Evolutionary conservation across 306 rosid species (phyloP).

Genomic region (Sicyos edulis): DNA sequence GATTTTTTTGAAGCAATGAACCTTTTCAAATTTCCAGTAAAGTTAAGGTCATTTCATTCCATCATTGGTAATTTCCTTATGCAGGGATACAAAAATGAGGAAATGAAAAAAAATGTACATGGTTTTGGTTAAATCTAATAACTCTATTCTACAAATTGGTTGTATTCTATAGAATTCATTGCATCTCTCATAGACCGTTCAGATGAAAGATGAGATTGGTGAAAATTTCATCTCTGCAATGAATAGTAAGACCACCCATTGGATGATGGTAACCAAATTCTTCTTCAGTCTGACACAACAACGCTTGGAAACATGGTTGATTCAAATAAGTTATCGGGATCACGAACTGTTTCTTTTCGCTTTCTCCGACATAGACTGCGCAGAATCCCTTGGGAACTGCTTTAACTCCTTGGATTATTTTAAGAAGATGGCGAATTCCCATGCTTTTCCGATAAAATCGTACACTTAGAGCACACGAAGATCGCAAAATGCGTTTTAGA

Average conservation of each 20-base stretch:
- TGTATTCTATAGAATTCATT: not conserved
- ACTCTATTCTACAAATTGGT: not conserved
- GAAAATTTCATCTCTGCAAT: slow-evolving; percentile 31
- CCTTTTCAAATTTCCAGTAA: not conserved
- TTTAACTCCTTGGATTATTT: not conserved
- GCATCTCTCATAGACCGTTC: not conserved
- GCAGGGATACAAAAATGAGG: not conserved
- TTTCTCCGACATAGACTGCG: slow-evolving; percentile 16
- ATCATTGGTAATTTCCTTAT: not conserved
- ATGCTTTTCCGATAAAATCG: not conserved
- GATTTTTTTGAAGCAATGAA: not conserved
- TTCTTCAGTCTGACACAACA: slow-evolving; percentile 30
- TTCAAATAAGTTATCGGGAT: slow-evolving; percentile 6
- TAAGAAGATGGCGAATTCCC: not conserved
- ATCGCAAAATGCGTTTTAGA: not conserved
- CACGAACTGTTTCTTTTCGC: slow-evolving; percentile 1
- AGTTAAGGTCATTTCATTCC: not conserved
- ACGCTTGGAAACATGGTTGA: slow-evolving; percentile 29
- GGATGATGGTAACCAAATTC: slow-evolving; percentile 35
- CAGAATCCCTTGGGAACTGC: slow-evolving; percentile 13
- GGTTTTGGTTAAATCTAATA: not conserved
- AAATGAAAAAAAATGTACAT: not conserved
- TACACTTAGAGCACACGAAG: not conserved
- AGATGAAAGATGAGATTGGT: slow-evolving; percentile 26
- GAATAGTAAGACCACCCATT: slow-evolving; percentile 39